Base-by-base conservation (phyloP, 2,329 filamentous ascomycete species). In the Xylariaceae sp. region DNA sequence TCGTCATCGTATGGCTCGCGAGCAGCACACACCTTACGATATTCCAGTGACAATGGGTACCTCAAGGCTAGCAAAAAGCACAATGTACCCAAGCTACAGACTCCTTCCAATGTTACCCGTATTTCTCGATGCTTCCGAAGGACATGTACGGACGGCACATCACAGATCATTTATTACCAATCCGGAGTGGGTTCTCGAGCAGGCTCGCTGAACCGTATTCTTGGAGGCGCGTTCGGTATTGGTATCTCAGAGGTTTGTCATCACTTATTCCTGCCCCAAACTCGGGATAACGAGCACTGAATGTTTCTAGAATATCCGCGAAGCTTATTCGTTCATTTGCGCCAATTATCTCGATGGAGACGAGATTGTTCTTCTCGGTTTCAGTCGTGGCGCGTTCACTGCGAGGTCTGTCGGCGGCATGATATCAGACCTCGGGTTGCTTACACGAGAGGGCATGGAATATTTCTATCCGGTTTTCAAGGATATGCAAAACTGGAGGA, bases 301-400 rank as follows among this genome's bases (percentile, higher is more conserved):
- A 39, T 14, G 50, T 28, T 18, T 14, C 22, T 50, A 66, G 62
- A 60, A 86, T 51, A 76, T 87, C 48, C 77, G 81, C 12, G 82
- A 85, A 63, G 79, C 81, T 1, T 87, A 87, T 61, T 74, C 77
- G 5, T 86, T 84, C 61, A 70, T 86, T 2, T 83, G 80, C 49
- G 76, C 79, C 59, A 86, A 86, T 66, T 85, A 84, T 60, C 73
- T 74, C 48, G 74, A 77, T 48, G 79, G 79, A 2, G 81, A 84
- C 55, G 76, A 82, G 56, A 80, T 83, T 44, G 67, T 81, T 43
- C 71, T 83, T 28, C 65, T 82, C 28, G 81, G 80, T 3, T 84
- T 81, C 69, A 83, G 79, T 1, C 74, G 81, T 13, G 80, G 80
- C 4, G 81, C 80, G 5, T 84, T 82, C 58, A 84, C 79, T 0